Base-by-base conservation (phyloP, 345 rosid genomes). In the Laguncularia racemosa region DNA sequence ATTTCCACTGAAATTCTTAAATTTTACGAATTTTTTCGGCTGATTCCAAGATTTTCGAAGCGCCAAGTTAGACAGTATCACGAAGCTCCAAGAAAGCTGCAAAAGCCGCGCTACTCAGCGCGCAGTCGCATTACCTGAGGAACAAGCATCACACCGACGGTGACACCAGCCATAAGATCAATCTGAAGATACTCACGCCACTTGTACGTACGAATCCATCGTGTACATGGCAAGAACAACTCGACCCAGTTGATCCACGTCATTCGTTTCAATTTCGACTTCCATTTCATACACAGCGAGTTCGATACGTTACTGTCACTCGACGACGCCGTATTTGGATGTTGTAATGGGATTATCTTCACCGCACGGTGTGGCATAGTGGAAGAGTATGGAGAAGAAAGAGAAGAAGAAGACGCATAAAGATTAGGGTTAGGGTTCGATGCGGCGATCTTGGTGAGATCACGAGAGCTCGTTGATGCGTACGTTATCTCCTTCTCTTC, bases 61-160 rank as follows among this genome's bases (percentile, higher is more conserved):
- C 6, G 11, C 40, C 40, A 33, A 33, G 4, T 33, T 33, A 17
- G 28, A 28, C 44, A 23, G 50, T 44, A 40, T 13, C 14, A 52
- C 28, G 28, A 23, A 23, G 1, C 4, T 23, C 28, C 28, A 23
- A 3, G 28, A 23, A 23, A 23, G 5, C 18, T 16, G 5, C n/a
- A 13, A 20, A 14, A 13, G 2, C 9, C 11, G 16, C 20, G 47
- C 10, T 3, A 16, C 38, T 8, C 40, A n/a, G 18, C 13, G 38
- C 4, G 55, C 58, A 67, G 72, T 54, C 4, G 55, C 58, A 67
- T 73, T 54, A 89, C 99, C 97, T 95, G 99, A 13, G 99, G 99
- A n/a, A 95, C 96, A 44, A 95, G 97, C 99, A 95, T 95, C 55
- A 95, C 55, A 38, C 93, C 99, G 65, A 88, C 89, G 74, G 99